These are phyloP conservation scores for Pichia pseudocactophila DNA, from an alignment of 805 yeast species.

Conservation along the genomic window DNA sequence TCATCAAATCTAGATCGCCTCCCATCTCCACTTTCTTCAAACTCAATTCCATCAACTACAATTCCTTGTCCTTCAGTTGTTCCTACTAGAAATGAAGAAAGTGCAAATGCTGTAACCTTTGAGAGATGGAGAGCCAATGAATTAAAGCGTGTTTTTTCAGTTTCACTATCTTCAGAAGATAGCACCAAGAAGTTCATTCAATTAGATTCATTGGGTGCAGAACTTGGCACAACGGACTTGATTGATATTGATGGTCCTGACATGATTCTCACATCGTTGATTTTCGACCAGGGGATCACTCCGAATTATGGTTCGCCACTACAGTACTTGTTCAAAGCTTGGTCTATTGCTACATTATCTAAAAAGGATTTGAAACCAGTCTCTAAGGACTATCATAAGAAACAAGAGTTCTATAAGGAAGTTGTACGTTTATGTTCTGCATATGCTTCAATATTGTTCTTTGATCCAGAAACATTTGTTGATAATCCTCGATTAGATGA, in stretches of 20 bases:
- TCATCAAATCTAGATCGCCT: too few relatives aligned
- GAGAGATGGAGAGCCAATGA: slow-evolving; percentile 35
- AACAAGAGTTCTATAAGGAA: slow-evolving; percentile 37
- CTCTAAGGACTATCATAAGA: slow-evolving; percentile 30
- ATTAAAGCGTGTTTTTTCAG: slow-evolving; percentile 31
- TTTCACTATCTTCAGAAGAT: slow-evolving; percentile 24
- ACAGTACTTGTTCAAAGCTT: slow-evolving; percentile 38
- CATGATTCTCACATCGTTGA: slow-evolving; percentile 42
- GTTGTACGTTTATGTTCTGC: slow-evolving; percentile 43
- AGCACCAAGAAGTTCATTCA: slow-evolving; percentile 13
- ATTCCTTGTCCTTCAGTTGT: background rate
- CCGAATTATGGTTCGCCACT: slow-evolving; percentile 30
- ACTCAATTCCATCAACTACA: background rate
- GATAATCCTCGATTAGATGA: slow-evolving; percentile 30
- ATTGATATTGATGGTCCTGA: slow-evolving; percentile 35
- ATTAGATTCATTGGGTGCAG: slow-evolving; percentile 21
- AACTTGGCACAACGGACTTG: slow-evolving; percentile 8
- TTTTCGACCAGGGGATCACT: slow-evolving; percentile 44
- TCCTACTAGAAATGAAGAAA: background rate
- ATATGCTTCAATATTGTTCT: slow-evolving; percentile 61
- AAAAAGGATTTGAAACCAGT: slow-evolving; percentile 38
- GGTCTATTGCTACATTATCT: slow-evolving; percentile 32
- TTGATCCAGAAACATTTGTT: slow-evolving; percentile 54
- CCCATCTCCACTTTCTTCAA: too few relatives aligned
- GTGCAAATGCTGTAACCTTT: slow-evolving; percentile 15